Evolutionary conservation across 306 rosid genomes (phyloP), one percentile per base, ranked within the genome.

Genomic region (Gillenia trifoliata): DNA sequence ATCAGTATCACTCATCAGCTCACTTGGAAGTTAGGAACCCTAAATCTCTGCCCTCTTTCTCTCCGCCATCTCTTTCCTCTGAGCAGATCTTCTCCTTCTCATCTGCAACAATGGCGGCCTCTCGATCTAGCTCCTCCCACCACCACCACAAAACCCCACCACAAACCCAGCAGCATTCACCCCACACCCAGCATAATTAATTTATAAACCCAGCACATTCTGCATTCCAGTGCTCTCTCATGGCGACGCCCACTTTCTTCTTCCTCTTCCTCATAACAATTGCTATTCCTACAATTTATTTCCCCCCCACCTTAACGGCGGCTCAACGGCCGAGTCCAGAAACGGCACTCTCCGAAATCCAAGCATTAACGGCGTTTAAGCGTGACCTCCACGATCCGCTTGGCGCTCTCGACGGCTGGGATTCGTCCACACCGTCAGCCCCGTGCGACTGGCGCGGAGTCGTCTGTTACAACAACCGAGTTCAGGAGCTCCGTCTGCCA

Each of bases 401-500:
- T 0, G 90, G 90, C 33, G 79, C 85, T 25, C 59, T 92, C 19
- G 85, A 84, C 66, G 79, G 82, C 4, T 92, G 93, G 97, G 88
- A 83, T 52, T 52, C 93, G 1, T 68, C 93, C 73, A 79, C 91
- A 4, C 83, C 90, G 0, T 76, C 84, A 2, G 92, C 97, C 13
- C 97, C 93, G 25, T 88, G 93, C 61, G 97, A 92, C 83, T 92
- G 93, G 93, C 86, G 76, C 17, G 93, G 97, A 76, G 80, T 88
- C 52, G 50, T 79, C 17, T 92, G 97, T 69, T 81, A 5, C 76
- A 68, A 81, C 40, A 72, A 71, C 83, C 83, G 82, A 76, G 97
- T 92, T 29, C 79, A 60, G 43, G 85, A 87, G 5, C 91, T 92
- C 43, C 85, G 84, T 0, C 49, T 88, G 26, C 93, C 97, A 28